phyloP scores from a whole-genome alignment of 2,329 filamentous ascomycete genomes.

The Blastomyces emzantsi region DNA sequence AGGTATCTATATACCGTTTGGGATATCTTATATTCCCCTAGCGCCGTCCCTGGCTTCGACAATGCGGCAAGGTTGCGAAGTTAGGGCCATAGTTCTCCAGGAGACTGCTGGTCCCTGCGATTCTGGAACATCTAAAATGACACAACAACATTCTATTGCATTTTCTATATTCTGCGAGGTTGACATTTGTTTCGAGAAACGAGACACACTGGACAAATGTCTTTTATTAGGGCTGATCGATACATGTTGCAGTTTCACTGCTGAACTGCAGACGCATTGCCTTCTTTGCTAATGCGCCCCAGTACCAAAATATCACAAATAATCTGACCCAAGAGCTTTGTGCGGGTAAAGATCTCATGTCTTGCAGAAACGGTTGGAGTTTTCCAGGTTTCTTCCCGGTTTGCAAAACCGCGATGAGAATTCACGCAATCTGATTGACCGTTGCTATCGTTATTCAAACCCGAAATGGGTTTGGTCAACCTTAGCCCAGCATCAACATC shows the following conservation, averaged over 20 bases:
- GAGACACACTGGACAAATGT: neutral
- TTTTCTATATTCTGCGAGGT: neutral
- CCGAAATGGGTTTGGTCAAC: constrained; percentile 17
- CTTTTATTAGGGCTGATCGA: neutral
- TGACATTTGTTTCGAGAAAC: neutral
- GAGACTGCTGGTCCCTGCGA: neutral
- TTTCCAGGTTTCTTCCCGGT: constrained; percentile 2
- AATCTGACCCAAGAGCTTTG: neutral
- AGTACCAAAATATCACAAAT: neutral
- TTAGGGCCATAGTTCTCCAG: neutral
- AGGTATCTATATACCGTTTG: neutral
- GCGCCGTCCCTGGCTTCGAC: neutral
- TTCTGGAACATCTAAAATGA: neutral
- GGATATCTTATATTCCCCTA: neutral
- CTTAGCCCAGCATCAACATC: constrained; percentile 3
- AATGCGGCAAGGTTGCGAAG: neutral
- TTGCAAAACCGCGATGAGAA: neutral
- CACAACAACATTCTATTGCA: neutral
- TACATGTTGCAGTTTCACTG: neutral
- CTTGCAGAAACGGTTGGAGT: neutral
- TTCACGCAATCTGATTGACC: constrained; percentile 3
- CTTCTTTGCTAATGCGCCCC: too few species aligned
- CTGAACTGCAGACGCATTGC: neutral
- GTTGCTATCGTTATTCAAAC: constrained; percentile 20
- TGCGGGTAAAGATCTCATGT: neutral